phyloP scores from a whole-genome alignment of 257 asterid species.

The Nicotiana tabacum region DNA sequence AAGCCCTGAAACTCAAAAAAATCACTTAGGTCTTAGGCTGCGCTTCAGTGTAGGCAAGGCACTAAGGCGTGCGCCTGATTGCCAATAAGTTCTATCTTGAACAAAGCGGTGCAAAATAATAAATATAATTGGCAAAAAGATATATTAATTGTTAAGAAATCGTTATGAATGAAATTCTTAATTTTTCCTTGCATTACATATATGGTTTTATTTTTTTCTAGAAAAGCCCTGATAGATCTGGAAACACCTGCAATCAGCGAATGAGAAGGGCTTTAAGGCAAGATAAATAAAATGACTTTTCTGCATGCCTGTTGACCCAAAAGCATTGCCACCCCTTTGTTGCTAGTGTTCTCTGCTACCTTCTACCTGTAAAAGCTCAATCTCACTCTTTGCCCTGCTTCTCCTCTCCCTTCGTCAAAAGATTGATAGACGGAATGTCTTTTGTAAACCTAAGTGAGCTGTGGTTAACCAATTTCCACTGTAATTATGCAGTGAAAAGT shows the following conservation, averaged over 20 bases:
- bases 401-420: background rate
- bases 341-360: background rate
- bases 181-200: too few relatives aligned
- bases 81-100: too few relatives aligned
- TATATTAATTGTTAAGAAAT: too few relatives aligned
- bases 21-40: too few relatives aligned
- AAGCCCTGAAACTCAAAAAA: too few relatives aligned
- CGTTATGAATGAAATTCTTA: too few relatives aligned
- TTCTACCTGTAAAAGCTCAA: background rate
- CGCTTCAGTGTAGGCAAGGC: too few relatives aligned
- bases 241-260: background rate
- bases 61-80: too few relatives aligned
- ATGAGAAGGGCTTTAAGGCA: background rate
- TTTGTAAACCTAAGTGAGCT: background rate
- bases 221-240: background rate
- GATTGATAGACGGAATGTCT: background rate
- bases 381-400: background rate
- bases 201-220: too few relatives aligned
- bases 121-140: too few relatives aligned
- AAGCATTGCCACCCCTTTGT: background rate
- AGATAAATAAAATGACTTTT: background rate
- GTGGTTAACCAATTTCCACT: background rate
- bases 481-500: background rate
- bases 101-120: too few relatives aligned
- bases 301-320: background rate